These are phyloP conservation scores for Neonectria hederae DNA, from an alignment of 2,329 filamentous ascomycete genomes.

Conservation along the genomic window DNA sequence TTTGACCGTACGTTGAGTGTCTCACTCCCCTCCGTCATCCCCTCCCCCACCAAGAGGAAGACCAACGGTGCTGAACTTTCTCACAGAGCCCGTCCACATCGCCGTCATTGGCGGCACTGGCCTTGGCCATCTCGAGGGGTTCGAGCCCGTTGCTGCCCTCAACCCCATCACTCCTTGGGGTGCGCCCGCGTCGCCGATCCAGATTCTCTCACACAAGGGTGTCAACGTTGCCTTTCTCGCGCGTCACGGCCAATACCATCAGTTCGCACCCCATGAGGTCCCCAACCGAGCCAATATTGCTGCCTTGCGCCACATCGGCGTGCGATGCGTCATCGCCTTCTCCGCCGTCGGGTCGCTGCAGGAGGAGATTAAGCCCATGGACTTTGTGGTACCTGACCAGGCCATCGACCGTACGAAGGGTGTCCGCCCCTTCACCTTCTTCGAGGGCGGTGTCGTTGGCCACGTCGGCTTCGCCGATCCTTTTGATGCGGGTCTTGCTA, in stretches of 20 bases:
- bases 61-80: constrained; percentile 25
- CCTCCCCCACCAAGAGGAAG: not conserved
- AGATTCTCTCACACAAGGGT: constrained; percentile 87
- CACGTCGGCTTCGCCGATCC: constrained; percentile 97
- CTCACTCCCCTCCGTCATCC: constrained; percentile 8
- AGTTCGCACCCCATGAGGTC: constrained; percentile 94
- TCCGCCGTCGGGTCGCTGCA: constrained; percentile 92
- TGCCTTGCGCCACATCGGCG: constrained; percentile 90
- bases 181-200: constrained; percentile 76
- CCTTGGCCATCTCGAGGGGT: constrained; percentile 85
- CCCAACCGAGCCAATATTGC: constrained; percentile 95
- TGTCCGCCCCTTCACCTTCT: constrained; percentile 93
- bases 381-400: constrained; percentile 97
- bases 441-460: constrained; percentile 88
- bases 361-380: constrained; percentile 92
- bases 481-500: constrained; percentile 82
- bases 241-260: constrained; percentile 88
- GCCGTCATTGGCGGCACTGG: constrained; percentile 95
- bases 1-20: constrained; percentile 63
- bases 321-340: constrained; percentile 92
- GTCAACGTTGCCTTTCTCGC: constrained; percentile 91
- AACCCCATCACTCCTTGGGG: constrained; percentile 90
- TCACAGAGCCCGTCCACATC: constrained; percentile 76
- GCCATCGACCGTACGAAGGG: constrained; percentile 98
- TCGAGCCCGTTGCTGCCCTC: constrained; percentile 83